These are phyloP conservation scores for Beauveria scarabaeidicola DNA, from an alignment of 2,329 filamentous ascomycete species.

Conservation along the genomic window DNA sequence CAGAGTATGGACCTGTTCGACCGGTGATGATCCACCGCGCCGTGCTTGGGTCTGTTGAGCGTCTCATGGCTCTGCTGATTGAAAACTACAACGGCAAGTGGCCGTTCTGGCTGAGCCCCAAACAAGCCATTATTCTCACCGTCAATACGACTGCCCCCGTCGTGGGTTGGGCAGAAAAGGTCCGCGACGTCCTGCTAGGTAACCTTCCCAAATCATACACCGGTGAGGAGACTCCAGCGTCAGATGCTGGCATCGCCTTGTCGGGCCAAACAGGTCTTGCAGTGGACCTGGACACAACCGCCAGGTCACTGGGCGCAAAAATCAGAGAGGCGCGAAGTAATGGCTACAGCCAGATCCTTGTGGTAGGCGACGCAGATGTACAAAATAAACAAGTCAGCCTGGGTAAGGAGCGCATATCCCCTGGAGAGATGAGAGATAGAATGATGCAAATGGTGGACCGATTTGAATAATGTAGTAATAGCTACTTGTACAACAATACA, in stretches of 20 bases:
- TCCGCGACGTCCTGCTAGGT: conserved; percentile 44
- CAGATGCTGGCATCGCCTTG: conserved; percentile 28
- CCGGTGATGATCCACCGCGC: conserved; percentile 82
- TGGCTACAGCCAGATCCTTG: conserved; percentile 65
- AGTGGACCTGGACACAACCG: conserved; percentile 62
- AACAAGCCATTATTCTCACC: conserved; percentile 66
- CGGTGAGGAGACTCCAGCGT: conserved; percentile 27
- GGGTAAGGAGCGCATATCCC: conserved; percentile 33
- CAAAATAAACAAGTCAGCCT: conserved; percentile 44
- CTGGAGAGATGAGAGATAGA: conserved; percentile 34
- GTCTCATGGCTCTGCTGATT: conserved; percentile 76
- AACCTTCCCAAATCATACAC: conserved; percentile 24
- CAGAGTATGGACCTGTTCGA: conserved; percentile 47
- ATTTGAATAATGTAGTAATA: conserved; percentile 33
- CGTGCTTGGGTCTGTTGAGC: conserved; percentile 74
- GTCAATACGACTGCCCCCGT: conserved; percentile 55
- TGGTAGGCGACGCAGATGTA: conserved; percentile 61
- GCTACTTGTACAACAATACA: not conserved
- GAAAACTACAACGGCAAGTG: conserved; percentile 74
- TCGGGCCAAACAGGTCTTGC: conserved; percentile 51
- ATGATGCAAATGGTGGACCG: conserved; percentile 38
- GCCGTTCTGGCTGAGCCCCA: conserved; percentile 83
- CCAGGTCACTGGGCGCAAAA: conserved; percentile 58
- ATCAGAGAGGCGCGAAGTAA: conserved; percentile 61
- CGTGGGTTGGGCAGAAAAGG: conserved; percentile 38